Percentiles rank a stretch among this genome's conserved stretches.
phyloP scores from a whole-genome alignment of 768 basidiomycete genomes.

The Solioccasus polychromus region DNA sequence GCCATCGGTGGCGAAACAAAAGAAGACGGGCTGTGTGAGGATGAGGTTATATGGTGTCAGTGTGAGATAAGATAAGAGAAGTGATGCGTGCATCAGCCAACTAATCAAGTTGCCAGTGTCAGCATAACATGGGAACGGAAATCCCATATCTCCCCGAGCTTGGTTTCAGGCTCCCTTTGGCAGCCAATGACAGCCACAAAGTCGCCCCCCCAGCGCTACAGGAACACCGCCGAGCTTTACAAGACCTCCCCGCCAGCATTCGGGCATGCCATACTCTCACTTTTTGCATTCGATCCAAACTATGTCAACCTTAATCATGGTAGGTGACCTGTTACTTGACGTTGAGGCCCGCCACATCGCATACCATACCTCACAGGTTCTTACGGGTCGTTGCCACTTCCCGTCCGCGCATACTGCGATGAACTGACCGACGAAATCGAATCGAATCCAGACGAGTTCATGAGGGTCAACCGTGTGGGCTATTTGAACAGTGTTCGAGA shows the following conservation, averaged over 20 bases:
- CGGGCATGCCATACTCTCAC: slow-evolving; percentile 52
- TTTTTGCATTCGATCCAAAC: slow-evolving; percentile 54
- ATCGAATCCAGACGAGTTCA: slow-evolving; percentile 55
- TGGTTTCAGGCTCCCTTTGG: background rate
- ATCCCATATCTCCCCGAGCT: too few relatives aligned
- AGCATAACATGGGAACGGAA: too few relatives aligned
- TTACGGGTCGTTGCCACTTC: slow-evolving; percentile 53
- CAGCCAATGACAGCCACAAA: slow-evolving; percentile 8
- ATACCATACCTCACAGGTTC: slow-evolving; percentile 54
- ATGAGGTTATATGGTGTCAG: background rate
- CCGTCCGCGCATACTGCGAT: slow-evolving; percentile 46
- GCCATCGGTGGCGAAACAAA: slow-evolving; percentile 21
- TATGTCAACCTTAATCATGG: slow-evolving; percentile 70
- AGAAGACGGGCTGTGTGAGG: background rate
- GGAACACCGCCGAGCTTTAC: slow-evolving; percentile 14
- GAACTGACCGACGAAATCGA: slow-evolving; percentile 44
- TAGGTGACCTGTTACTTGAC: slow-evolving; percentile 19
- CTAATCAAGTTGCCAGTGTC: too few relatives aligned
- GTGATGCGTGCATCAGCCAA: too few relatives aligned
- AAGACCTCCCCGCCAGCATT: slow-evolving; percentile 42
- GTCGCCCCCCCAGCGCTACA: background rate
- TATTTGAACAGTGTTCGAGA: slow-evolving; percentile 40
- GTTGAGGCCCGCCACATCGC: background rate
- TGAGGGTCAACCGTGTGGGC: slow-evolving; percentile 35
- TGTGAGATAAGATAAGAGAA: slow-evolving; percentile 6